Evolutionary conservation across 495 filamentous ascomycete species (phyloP).

Genomic region (Xylaria venustula): DNA sequence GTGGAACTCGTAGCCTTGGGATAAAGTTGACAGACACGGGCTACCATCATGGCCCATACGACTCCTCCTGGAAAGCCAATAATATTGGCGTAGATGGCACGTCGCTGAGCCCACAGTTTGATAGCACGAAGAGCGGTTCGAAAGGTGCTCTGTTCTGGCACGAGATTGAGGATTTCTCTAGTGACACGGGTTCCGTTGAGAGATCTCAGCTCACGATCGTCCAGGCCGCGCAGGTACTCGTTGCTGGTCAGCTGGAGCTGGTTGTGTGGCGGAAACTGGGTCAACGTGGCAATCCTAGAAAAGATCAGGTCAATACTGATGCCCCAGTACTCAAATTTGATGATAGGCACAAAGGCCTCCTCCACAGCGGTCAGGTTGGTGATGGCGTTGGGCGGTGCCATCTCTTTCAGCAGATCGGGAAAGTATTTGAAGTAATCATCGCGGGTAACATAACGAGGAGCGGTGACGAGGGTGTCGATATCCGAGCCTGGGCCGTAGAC

Average conservation of each 20-base stretch:
- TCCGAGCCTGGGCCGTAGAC: constrained; percentile 95
- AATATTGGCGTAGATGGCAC: constrained; percentile 91
- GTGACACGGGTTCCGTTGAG: constrained; percentile 93
- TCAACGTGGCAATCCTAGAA: constrained; percentile 66
- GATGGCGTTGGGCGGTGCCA: constrained; percentile 73
- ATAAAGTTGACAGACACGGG: constrained; percentile 95
- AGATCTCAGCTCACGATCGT: constrained; percentile 81
- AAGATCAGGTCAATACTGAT: constrained; percentile 97
- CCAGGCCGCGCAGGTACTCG: constrained; percentile 77
- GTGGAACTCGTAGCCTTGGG: constrained; percentile 84
- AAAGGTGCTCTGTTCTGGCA: constrained; percentile 87
- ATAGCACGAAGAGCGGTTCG: constrained; percentile 82
- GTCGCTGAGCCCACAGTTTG: constrained; percentile 93
- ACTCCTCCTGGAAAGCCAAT: constrained; percentile 96
- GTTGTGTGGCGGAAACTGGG: constrained; percentile 68
- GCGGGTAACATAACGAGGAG: constrained; percentile 78
- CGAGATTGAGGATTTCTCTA: constrained; percentile 82
- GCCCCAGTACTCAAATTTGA: constrained; percentile 85
- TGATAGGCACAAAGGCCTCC: constrained; percentile 91
- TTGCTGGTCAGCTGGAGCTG: constrained; percentile 70
- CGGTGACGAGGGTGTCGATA: constrained; percentile 93
- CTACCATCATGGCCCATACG: constrained; percentile 96
- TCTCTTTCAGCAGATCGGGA: constrained; percentile 68
- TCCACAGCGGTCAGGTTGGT: constrained; percentile 82
- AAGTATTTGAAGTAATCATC: constrained; percentile 92